phyloP scores from a whole-genome alignment of 2,329 filamentous ascomycete species.

The Xenosphaeropsis pyriputrescens region DNA sequence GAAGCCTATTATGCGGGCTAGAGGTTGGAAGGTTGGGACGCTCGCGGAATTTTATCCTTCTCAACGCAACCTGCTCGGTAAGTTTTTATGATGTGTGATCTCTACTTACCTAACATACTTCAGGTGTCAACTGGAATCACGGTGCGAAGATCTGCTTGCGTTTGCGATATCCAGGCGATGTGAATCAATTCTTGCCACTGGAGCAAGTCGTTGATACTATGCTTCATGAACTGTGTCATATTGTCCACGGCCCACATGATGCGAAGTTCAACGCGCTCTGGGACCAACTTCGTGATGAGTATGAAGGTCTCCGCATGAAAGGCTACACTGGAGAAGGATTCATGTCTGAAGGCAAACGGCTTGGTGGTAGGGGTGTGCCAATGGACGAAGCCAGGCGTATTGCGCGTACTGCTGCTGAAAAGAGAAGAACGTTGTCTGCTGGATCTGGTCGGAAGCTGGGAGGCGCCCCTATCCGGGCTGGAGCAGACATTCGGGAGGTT shows the following conservation, averaged over 20 bases:
- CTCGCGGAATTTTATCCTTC: slow-evolving; percentile 77
- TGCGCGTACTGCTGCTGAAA: slow-evolving; percentile 61
- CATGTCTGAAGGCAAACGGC: slow-evolving; percentile 55
- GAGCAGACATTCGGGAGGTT: slow-evolving; percentile 54
- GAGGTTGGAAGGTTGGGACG: slow-evolving; percentile 64
- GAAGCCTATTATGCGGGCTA: slow-evolving; percentile 87
- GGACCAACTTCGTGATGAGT: slow-evolving; percentile 80
- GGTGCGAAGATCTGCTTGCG: slow-evolving; percentile 73
- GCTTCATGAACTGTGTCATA: slow-evolving; percentile 90
- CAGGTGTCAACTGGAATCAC: slow-evolving; percentile 61
- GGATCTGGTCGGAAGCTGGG: slow-evolving; percentile 62
- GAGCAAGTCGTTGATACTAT: slow-evolving; percentile 80
- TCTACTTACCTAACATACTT: not conserved
- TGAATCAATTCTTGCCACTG: slow-evolving; percentile 61
- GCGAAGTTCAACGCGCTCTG: slow-evolving; percentile 71
- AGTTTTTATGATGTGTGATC: slow-evolving; percentile 4
- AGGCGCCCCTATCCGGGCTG: slow-evolving; percentile 38
- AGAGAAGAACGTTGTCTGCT: slow-evolving; percentile 39
- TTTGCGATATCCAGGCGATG: slow-evolving; percentile 61
- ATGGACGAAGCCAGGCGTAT: slow-evolving; percentile 59
- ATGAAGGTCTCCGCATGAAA: slow-evolving; percentile 59
- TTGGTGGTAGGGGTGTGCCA: slow-evolving; percentile 56
- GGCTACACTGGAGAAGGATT: slow-evolving; percentile 90
- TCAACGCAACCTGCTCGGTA: slow-evolving; percentile 58
- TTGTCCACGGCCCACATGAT: slow-evolving; percentile 71